Evolutionary conservation across 2,329 filamentous ascomycete species (phyloP).

Genomic region (Dactylellina leptospora): DNA sequence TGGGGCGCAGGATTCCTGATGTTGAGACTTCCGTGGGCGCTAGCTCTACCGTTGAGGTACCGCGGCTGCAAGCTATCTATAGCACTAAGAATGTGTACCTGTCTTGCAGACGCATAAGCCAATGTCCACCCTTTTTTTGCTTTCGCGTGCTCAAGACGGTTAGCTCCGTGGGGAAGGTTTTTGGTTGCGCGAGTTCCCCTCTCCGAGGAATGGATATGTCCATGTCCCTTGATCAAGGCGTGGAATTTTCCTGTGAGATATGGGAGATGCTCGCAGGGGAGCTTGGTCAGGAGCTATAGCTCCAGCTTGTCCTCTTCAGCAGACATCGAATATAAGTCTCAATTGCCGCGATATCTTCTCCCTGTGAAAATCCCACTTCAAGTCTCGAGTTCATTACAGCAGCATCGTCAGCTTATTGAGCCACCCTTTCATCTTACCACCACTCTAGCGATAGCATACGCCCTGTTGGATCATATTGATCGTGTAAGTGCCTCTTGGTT

Average conservation of each 20-base stretch:
- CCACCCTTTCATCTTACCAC: too few species aligned
- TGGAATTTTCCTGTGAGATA: neutral
- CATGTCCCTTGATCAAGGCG: neutral
- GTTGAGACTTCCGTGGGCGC: neutral
- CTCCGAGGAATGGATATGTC: constrained; percentile 6
- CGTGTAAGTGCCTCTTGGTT: neutral
- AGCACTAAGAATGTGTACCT: neutral
- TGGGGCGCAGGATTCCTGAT: neutral
- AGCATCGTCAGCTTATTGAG: too few species aligned
- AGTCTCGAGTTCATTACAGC: too few species aligned
- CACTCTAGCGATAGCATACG: too few species aligned
- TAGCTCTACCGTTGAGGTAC: neutral
- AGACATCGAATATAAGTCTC: neutral
- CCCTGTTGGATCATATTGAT: too few species aligned
- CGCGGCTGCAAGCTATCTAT: neutral
- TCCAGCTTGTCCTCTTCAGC: neutral
- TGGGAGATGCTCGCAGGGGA: neutral
- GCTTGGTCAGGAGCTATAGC: too few species aligned
- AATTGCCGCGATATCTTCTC: constrained; percentile 2
- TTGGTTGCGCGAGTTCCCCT: neutral
- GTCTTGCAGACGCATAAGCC: neutral
- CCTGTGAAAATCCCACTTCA: too few species aligned
- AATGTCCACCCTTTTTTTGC: neutral
- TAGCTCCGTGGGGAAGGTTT: neutral
- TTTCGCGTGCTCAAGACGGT: neutral